Evolutionary conservation across 1,284 basidiomycete species (phyloP), one percentile per base, ranked within the genome.

Genomic region (Trametes pubescens): DNA sequence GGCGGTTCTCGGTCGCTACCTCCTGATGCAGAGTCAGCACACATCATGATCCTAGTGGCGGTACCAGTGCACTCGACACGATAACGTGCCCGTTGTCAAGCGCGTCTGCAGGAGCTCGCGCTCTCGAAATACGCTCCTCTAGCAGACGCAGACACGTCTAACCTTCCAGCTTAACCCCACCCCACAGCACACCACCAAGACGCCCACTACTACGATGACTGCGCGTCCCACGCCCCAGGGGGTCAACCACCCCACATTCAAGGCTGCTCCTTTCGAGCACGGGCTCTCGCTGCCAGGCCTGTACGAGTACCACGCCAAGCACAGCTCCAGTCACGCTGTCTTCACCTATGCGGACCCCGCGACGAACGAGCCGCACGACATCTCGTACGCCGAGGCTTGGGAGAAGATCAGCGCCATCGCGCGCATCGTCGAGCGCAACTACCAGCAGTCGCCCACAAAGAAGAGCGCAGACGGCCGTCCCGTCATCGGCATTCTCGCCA

Each of bases 241-340:
- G 8, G 57, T 55, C 14, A 51, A 55, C 57, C 29, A 21, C 16
- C 57, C 46, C 22, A 66, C 65, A 1, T 67, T 67, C 59, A 37
- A 43, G 22, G 44, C 56, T 7, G 37, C 59, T 18, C 59, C 59
- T 2, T 57, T 67, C 37, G 44, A 64, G 4, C 51, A 56, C n/a
- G 22, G 49, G 11, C 49, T 70, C 5, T 64, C 63, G 10, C 24
- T 71, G 1, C 68, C 72, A 0, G 69, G 69, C 11, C 37, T 71
- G 21, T 71, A 63, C 55, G 67, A 69, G 35, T 72, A 65, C 43
- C 61, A 71, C 34, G 62, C 60, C 5, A 26, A 59, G 18, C 35
- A 70, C 54, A 72, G 65, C 54, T 68, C 69, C 14, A 49, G 65
- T 21, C 72, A 73, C 48, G 63, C 68, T 18, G 56, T 68, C 18